Evolutionary conservation across 129 eudicot species (phyloP).

Genomic region (Solidago caesia): DNA sequence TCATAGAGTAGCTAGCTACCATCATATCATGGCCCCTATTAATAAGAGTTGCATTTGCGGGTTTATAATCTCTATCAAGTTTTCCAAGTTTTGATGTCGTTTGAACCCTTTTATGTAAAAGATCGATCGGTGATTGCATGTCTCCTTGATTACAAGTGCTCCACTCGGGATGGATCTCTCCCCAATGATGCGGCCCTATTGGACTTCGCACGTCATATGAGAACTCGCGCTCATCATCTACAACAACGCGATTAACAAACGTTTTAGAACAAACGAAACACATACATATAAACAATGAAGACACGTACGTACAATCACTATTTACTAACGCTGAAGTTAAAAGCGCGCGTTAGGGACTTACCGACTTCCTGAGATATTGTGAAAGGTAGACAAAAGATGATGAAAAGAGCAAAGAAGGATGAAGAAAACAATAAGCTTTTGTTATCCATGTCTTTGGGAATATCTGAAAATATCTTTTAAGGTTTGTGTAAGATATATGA

Average conservation of each 20-base stretch:
- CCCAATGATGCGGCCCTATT: constrained; percentile 55
- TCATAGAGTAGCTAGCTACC: constrained; percentile 44
- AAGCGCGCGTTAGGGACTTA: constrained; percentile 19
- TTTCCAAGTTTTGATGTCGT: constrained; percentile 35
- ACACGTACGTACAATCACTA: too few species aligned
- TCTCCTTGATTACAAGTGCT: constrained; percentile 39
- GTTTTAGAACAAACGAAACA: neutral
- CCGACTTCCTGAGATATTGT: constrained; percentile 50
- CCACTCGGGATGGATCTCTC: constrained; percentile 55
- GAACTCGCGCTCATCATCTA: constrained; percentile 58
- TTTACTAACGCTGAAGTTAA: neutral
- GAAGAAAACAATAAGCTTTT: constrained; percentile 17
- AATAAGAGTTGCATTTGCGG: constrained; percentile 51
- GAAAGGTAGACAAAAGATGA: constrained; percentile 16
- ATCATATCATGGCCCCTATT: constrained; percentile 69
- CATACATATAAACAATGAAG: neutral
- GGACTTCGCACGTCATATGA: constrained; percentile 28
- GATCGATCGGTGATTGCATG: constrained; percentile 71
- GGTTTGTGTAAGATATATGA: constrained; percentile 10
- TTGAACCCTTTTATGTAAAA: constrained; percentile 37
- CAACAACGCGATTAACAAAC: neutral
- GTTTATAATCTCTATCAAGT: constrained; percentile 43
- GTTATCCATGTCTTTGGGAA: constrained; percentile 19
- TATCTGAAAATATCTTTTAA: constrained; percentile 1
- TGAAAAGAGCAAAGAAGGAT: constrained; percentile 26